Evolutionary conservation across 805 yeast genomes (phyloP).

Genomic region (Candida ipomoeae): DNA sequence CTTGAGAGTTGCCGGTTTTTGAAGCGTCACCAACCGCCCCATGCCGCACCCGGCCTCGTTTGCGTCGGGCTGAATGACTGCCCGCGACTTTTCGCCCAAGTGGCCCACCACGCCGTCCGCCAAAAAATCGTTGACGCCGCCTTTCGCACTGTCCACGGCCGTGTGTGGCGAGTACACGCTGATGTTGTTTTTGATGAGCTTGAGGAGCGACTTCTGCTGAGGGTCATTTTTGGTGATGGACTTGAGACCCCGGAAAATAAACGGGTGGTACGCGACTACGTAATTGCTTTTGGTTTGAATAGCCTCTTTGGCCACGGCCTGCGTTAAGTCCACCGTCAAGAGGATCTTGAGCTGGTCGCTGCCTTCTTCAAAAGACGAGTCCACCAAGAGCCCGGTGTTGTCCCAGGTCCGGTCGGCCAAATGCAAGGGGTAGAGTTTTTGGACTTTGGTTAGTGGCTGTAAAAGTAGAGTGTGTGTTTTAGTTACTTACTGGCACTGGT

Average conservation of each 20-base stretch:
- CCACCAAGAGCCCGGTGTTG: conserved; percentile 87
- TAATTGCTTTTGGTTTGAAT: conserved; percentile 48
- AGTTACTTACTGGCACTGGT: conserved; percentile 35
- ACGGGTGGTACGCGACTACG: conserved; percentile 86
- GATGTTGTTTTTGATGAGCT: conserved; percentile 69
- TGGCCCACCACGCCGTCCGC: conserved; percentile 49
- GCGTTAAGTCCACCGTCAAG: conserved; percentile 82
- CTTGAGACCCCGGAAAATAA: conserved; percentile 86
- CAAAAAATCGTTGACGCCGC: conserved; percentile 96
- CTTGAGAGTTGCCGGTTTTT: conserved; percentile 38
- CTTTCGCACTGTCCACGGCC: conserved; percentile 84
- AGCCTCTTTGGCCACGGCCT: conserved; percentile 83
- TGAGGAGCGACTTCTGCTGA: conserved; percentile 74
- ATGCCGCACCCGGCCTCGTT: conserved; percentile 62
- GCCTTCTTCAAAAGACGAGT: conserved; percentile 38
- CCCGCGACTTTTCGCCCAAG: conserved; percentile 22
- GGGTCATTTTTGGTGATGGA: conserved; percentile 59
- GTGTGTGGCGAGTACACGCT: conserved; percentile 96
- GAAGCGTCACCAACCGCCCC: conserved; percentile 66
- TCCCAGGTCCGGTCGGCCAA: conserved; percentile 93
- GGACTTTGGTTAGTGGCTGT: conserved; percentile 41
- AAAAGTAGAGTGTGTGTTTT: background rate
- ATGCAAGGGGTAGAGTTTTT: conserved; percentile 71
- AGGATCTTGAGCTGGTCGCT: conserved; percentile 38
- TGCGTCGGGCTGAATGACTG: conserved; percentile 44